Evolutionary conservation across 2,329 filamentous ascomycete species (phyloP).

Genomic region (Penicillium sp.): DNA sequence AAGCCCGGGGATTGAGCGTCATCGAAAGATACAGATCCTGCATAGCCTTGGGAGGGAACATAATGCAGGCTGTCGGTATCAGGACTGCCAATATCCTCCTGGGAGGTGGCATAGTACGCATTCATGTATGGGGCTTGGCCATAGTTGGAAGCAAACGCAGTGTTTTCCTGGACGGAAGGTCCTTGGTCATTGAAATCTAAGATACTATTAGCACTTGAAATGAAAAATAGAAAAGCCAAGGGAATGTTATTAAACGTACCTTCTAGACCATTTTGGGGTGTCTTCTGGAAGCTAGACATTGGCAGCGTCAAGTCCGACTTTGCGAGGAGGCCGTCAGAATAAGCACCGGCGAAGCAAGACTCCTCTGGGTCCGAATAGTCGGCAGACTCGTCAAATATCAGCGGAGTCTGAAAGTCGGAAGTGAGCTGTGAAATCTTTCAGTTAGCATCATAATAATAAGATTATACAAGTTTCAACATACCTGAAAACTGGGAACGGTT

Average conservation of each 20-base stretch:
- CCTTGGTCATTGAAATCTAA: conserved; percentile 26
- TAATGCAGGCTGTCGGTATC: conserved; percentile 40
- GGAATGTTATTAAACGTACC: conserved; percentile 56
- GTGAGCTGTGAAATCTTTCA: conserved; percentile 30
- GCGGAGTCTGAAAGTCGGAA: conserved; percentile 43
- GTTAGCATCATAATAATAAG: conserved; percentile 12
- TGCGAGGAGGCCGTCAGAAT: conserved; percentile 51
- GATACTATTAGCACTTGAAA: background rate
- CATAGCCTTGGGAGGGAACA: conserved; percentile 34
- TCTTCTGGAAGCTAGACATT: conserved; percentile 80
- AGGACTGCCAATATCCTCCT: conserved; percentile 39
- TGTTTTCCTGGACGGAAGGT: conserved; percentile 36
- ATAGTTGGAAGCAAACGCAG: conserved; percentile 36
- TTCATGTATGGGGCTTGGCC: conserved; percentile 38
- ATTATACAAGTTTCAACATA: conserved; percentile 26
- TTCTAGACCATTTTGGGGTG: conserved; percentile 71
- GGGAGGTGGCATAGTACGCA: conserved; percentile 37
- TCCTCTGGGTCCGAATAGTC: conserved; percentile 45
- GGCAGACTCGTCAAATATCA: conserved; percentile 46
- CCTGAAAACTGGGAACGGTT: conserved; percentile 43
- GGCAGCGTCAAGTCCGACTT: conserved; percentile 62
- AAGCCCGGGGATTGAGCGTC: conserved; percentile 65
- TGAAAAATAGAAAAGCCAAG: background rate
- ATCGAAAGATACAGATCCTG: conserved; percentile 49
- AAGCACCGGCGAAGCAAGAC: conserved; percentile 40